Evolutionary conservation across 139 green algal species (phyloP).

Genomic region (Micractinium sp.): DNA sequence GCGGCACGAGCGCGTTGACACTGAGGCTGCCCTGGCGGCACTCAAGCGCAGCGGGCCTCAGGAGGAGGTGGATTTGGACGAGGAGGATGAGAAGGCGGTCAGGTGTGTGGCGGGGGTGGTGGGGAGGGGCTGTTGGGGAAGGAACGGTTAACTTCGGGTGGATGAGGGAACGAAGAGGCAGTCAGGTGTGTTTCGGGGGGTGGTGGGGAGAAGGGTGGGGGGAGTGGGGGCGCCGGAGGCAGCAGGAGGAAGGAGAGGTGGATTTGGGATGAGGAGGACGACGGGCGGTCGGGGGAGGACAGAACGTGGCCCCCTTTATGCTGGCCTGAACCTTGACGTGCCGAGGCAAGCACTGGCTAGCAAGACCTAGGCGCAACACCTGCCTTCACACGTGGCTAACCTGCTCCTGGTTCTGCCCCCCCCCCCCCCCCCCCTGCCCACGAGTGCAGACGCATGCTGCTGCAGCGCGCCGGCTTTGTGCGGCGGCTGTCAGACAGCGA

Average conservation of each 20-base stretch:
- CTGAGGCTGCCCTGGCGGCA: slow-evolving; percentile 29
- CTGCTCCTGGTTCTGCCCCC: too few species aligned
- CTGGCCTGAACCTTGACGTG: too few species aligned
- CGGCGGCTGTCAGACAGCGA: slow-evolving; percentile 41
- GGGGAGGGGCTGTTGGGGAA: neutral
- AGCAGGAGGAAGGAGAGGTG: neutral
- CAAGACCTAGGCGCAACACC: too few species aligned
- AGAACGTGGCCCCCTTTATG: too few species aligned
- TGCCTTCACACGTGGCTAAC: too few species aligned
- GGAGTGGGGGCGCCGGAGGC: too few species aligned
- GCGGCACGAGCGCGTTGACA: slow-evolving; percentile 44
- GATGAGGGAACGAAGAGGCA: slow-evolving; percentile 69
- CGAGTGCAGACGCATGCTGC: slow-evolving; percentile 61
- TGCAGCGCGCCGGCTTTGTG: slow-evolving; percentile 58
- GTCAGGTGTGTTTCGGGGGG: slow-evolving; percentile 28
- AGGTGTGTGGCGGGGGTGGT: neutral
- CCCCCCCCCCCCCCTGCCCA: too few species aligned
- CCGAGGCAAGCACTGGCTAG: too few species aligned
- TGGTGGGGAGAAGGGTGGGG: neutral
- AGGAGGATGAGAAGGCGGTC: slow-evolving; percentile 75
- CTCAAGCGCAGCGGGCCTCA: slow-evolving; percentile 29
- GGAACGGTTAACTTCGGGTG: neutral
- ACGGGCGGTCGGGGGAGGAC: too few species aligned
- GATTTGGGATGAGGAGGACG: neutral
- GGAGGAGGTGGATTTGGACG: slow-evolving; percentile 54